Conservation (phyloP, 345 rosid genomes). For the Camelina sativa region DNA sequence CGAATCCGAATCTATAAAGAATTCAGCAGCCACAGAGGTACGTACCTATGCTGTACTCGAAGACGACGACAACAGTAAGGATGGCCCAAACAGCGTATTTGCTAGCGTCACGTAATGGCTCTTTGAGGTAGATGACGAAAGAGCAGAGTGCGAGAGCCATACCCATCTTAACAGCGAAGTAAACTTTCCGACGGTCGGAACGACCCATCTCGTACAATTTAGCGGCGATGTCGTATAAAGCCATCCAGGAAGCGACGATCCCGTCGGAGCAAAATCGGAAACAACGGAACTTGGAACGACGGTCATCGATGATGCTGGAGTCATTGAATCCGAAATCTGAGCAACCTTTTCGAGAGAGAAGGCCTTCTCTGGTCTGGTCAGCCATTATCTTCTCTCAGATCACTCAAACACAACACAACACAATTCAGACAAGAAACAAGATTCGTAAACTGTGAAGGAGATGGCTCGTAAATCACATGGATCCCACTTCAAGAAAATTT, state of each 20-base stretch:
- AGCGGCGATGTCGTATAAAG: constrained; percentile 29
- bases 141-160: constrained; percentile 65
- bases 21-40: neutral
- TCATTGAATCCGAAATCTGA: constrained; percentile 63
- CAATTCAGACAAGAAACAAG: neutral
- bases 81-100: constrained; percentile 90
- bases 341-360: constrained; percentile 58
- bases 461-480: constrained; percentile 7
- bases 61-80: constrained; percentile 86
- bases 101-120: constrained; percentile 53
- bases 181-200: constrained; percentile 67
- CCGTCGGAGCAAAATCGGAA: constrained; percentile 54
- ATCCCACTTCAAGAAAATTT: neutral
- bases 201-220: constrained; percentile 76
- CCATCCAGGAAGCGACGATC: constrained; percentile 48
- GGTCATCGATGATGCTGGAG: constrained; percentile 34
- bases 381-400: constrained; percentile 44
- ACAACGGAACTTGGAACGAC: constrained; percentile 49
- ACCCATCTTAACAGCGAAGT: constrained; percentile 79
- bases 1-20: neutral
- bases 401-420: neutral
- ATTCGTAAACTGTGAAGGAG: neutral
- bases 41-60: constrained; percentile 84
- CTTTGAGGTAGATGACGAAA: constrained; percentile 66
- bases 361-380: constrained; percentile 58